A percentile compares a stretch with the other conserved stretches of the same genome.
These are phyloP conservation scores for Phylloporus sp. DNA, from an alignment of 768 basidiomycete species.

Conservation along the genomic window DNA sequence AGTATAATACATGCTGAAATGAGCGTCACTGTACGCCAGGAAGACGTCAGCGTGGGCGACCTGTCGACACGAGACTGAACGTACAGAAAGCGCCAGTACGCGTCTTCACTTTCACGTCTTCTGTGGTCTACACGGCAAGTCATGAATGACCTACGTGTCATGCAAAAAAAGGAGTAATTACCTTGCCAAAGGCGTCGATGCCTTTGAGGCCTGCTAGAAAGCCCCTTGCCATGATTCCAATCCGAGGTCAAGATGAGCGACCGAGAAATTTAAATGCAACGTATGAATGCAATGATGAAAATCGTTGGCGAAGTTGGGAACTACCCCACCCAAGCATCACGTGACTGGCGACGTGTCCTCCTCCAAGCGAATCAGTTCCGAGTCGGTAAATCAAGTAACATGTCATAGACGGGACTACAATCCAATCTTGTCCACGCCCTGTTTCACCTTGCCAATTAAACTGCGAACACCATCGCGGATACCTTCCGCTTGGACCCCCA, in stretches of 20 bases:
- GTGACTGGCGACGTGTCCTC: constrained; percentile 29
- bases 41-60: constrained; percentile 7
- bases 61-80: constrained; percentile 26
- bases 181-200: constrained; percentile 99
- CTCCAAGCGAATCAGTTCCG: not conserved
- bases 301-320: not conserved
- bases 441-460: constrained; percentile 84
- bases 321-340: constrained; percentile 10
- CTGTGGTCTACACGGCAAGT: constrained; percentile 68
- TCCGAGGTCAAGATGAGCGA: constrained; percentile 17
- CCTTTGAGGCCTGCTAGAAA: constrained; percentile 76
- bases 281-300: constrained; percentile 8
- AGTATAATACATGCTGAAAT: constrained; percentile 89
- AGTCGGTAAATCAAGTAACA: not conserved
- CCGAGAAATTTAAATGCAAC: constrained; percentile 8
- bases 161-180: constrained; percentile 30
- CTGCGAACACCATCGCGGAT: constrained; percentile 85
- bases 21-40: constrained; percentile 66
- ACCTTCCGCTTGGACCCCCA: constrained; percentile 78
- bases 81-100: constrained; percentile 85
- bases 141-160: constrained; percentile 5
- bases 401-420: too few relatives aligned
- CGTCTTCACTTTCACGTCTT: constrained; percentile 99
- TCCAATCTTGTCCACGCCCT: constrained; percentile 67
- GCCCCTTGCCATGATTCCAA: constrained; percentile 65